Conservation (phyloP, 148 eudicot species). For the Rhododendron kiyosumense region DNA sequence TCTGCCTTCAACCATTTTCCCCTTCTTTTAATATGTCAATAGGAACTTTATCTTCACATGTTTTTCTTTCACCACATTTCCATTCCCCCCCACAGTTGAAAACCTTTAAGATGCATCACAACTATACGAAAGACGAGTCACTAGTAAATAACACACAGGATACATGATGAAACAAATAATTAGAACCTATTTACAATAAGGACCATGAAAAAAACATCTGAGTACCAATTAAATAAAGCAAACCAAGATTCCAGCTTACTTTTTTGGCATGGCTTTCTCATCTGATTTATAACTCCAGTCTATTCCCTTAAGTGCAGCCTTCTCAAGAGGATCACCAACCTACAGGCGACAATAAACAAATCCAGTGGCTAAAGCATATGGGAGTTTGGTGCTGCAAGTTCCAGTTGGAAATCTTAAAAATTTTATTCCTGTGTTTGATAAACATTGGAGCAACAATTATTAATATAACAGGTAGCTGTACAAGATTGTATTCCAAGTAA, state of each 20-base stretch:
- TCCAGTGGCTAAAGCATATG: not conserved
- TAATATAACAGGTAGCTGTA: not conserved
- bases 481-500: not conserved
- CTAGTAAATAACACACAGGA: not conserved
- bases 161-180: not conserved
- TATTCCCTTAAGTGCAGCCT: conserved; percentile 94
- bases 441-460: not conserved
- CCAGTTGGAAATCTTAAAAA: not conserved
- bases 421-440: not conserved
- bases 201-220: not conserved
- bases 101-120: not conserved
- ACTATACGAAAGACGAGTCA: not conserved
- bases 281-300: conserved; percentile 96
- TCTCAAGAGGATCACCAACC: conserved; percentile 99
- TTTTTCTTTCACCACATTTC: not conserved
- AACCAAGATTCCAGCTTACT: conserved; percentile 42
- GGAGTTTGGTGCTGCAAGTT: not conserved
- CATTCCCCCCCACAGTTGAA: not conserved
- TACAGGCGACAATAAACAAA: conserved; percentile 16
- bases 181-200: not conserved
- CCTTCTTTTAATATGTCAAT: not conserved
- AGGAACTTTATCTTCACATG: not conserved
- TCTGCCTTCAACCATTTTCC: not conserved
- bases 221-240: not conserved
- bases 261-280: conserved; percentile 96